These are phyloP conservation scores for Tolypocladium cylindrosporum DNA, from an alignment of 2,329 filamentous ascomycete genomes.

Conservation along the genomic window DNA sequence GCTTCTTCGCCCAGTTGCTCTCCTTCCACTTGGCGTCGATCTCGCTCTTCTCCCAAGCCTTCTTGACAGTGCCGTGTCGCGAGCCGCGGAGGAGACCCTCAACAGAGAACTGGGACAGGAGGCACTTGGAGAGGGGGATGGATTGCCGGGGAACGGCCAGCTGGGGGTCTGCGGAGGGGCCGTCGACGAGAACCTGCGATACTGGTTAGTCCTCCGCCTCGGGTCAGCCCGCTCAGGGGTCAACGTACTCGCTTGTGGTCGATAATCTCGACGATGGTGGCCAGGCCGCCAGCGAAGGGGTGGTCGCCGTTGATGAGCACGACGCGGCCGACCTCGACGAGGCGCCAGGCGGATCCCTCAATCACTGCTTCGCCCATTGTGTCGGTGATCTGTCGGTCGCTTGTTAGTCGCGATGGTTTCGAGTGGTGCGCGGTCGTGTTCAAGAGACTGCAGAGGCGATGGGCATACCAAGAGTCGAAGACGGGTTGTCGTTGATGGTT, in stretches of 20 bases:
- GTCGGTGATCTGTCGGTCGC: slow-evolving; percentile 42
- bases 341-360: slow-evolving; percentile 79
- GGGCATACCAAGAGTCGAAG: slow-evolving; percentile 29
- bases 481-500: slow-evolving; percentile 27
- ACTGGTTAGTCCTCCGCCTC: not conserved
- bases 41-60: slow-evolving; percentile 81
- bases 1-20: slow-evolving; percentile 91
- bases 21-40: slow-evolving; percentile 90
- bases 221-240: not conserved
- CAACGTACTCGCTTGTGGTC: slow-evolving; percentile 98
- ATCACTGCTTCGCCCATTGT: slow-evolving; percentile 78
- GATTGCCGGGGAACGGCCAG: slow-evolving; percentile 80
- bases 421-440: slow-evolving; percentile 8
- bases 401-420: slow-evolving; percentile 22
- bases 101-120: slow-evolving; percentile 85
- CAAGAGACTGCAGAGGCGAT: slow-evolving; percentile 13
- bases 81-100: slow-evolving; percentile 75
- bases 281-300: slow-evolving; percentile 75
- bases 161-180: slow-evolving; percentile 73
- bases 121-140: slow-evolving; percentile 68
- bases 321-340: slow-evolving; percentile 97
- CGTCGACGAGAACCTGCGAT: slow-evolving; percentile 84
- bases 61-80: slow-evolving; percentile 74
- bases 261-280: slow-evolving; percentile 96
- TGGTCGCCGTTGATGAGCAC: slow-evolving; percentile 78